These are phyloP conservation scores for Theobroma grandiflorum DNA, from an alignment of 441 rosid genomes.

Conservation along the genomic window DNA sequence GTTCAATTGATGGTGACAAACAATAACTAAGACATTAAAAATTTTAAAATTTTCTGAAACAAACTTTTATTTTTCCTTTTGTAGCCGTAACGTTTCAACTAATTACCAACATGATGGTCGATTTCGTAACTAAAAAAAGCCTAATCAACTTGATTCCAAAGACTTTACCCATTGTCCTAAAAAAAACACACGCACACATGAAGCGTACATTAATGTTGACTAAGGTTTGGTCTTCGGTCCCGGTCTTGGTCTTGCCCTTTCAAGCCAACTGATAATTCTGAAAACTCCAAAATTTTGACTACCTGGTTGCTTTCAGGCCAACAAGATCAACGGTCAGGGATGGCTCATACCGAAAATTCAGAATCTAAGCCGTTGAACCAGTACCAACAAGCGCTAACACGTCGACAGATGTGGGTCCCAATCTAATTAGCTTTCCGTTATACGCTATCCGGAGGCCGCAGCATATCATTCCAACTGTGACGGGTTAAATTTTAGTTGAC, in stretches of 20 bases:
- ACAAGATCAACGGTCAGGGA: slow-evolving; percentile 45
- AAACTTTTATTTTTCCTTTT: not conserved
- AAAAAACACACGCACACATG: not conserved
- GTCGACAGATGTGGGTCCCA: slow-evolving; percentile 19
- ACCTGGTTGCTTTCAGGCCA: slow-evolving; percentile 22
- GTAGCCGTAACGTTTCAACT: not conserved
- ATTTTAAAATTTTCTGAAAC: not conserved
- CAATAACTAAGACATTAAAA: not conserved
- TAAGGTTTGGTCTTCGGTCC: not conserved
- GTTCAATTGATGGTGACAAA: not conserved
- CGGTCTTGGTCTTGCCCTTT: slow-evolving; percentile 13
- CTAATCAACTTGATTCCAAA: not conserved
- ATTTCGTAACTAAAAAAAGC: not conserved
- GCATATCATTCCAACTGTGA: slow-evolving; percentile 15
- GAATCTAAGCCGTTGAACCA: slow-evolving; percentile 8
- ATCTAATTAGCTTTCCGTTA: not conserved
- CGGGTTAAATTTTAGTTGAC: not conserved
- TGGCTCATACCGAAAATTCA: slow-evolving; percentile 3
- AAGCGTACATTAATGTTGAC: not conserved
- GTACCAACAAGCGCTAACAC: slow-evolving; percentile 1
- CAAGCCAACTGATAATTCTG: not conserved
- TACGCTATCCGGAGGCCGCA: slow-evolving; percentile 9
- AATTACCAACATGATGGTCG: too few relatives aligned
- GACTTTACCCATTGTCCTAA: not conserved
- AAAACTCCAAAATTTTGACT: not conserved